Percentiles rank a stretch among this genome's conserved stretches.
Conservation (phyloP, 1,284 basidiomycete genomes). For the Volvariella volvacea region DNA sequence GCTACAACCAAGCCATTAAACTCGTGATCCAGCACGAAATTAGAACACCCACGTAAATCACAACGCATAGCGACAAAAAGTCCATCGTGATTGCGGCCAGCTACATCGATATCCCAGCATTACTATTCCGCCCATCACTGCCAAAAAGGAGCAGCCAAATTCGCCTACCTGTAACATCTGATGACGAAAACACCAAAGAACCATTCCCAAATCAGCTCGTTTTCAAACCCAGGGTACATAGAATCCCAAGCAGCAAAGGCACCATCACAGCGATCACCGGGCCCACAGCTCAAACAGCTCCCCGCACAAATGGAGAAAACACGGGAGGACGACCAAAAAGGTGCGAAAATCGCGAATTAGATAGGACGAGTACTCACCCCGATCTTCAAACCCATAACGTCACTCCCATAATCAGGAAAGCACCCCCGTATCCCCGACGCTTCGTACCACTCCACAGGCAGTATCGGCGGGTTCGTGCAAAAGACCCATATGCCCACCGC, state of each 20-base stretch:
- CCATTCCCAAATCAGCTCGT: too few relatives aligned
- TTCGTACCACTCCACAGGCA: conserved; percentile 14
- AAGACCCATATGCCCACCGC: conserved; percentile 29
- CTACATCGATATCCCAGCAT: too few relatives aligned
- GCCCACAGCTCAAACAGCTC: not conserved
- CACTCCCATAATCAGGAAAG: conserved; percentile 28
- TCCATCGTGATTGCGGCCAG: not conserved
- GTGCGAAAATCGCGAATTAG: not conserved
- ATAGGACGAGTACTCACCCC: conserved; percentile 21
- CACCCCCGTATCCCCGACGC: conserved; percentile 24
- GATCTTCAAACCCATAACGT: conserved; percentile 19
- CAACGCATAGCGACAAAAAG: not conserved
- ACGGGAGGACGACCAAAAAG: not conserved
- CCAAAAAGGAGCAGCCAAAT: too few relatives aligned
- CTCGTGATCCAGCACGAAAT: not conserved
- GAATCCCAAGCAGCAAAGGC: too few relatives aligned
- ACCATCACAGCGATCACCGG: too few relatives aligned
- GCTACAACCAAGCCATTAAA: not conserved
- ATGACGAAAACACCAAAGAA: too few relatives aligned
- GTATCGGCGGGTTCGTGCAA: conserved; percentile 16
- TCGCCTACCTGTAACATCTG: too few relatives aligned
- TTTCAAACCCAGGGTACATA: too few relatives aligned
- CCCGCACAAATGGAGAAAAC: not conserved
- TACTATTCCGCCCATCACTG: too few relatives aligned
- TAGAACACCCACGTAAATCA: not conserved